These are phyloP conservation scores for Chlorella sp. DNA, from an alignment of 139 green algal species.

Conservation along the genomic window DNA sequence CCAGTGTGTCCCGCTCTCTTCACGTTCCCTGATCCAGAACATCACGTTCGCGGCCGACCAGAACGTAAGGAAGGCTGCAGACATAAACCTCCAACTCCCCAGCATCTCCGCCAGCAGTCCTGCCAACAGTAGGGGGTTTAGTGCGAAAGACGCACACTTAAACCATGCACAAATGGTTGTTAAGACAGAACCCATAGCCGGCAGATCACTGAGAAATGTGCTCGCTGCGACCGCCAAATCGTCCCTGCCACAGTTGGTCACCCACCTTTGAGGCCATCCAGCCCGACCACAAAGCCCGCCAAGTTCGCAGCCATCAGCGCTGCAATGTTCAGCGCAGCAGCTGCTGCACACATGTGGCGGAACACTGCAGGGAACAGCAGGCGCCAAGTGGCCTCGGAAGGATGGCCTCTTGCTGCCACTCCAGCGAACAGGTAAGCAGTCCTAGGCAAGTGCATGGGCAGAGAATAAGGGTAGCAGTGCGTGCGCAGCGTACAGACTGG, in stretches of 20 bases:
- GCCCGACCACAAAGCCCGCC: constrained; percentile 79
- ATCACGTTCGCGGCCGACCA: constrained; percentile 83
- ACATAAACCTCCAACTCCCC: constrained; percentile 46
- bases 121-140: neutral
- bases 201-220: neutral
- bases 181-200: neutral
- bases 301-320: constrained; percentile 87
- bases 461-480: neutral
- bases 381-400: neutral
- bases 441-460: neutral
- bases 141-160: neutral
- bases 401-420: neutral
- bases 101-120: constrained; percentile 50
- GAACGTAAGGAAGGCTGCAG: constrained; percentile 57
- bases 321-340: constrained; percentile 71
- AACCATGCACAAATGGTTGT: neutral
- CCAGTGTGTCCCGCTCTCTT: neutral
- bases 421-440: neutral
- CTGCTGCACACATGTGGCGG: constrained; percentile 50
- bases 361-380: constrained; percentile 33
- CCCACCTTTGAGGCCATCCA: constrained; percentile 25
- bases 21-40: constrained; percentile 47
- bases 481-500: neutral
- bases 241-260: neutral
- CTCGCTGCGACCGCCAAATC: neutral